phyloP scores from a whole-genome alignment of 495 filamentous ascomycete species.

The Neurospora discreta region DNA sequence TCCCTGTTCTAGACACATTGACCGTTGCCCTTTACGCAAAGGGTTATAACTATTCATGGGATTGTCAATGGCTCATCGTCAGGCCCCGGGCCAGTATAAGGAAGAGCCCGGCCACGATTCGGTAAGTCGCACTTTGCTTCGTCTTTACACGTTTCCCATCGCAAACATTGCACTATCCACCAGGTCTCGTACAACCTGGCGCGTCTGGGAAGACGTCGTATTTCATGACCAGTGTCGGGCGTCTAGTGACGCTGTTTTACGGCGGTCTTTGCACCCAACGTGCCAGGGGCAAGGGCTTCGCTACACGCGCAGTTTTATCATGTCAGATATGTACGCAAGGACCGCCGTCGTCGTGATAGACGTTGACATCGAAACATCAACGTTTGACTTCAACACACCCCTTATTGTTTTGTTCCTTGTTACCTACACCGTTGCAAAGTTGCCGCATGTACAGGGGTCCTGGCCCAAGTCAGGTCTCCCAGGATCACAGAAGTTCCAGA shows the following conservation, averaged over 20 bases:
- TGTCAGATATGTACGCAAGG: neutral
- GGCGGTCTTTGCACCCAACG: neutral
- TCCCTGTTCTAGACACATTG: neutral
- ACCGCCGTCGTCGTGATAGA: neutral
- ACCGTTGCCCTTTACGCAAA: neutral
- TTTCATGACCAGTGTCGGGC: neutral
- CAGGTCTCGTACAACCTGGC: neutral
- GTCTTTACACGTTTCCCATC: neutral
- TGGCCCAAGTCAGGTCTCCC: slow-evolving; percentile 3
- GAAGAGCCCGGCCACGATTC: slow-evolving; percentile 26
- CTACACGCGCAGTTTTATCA: neutral
- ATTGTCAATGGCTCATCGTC: slow-evolving; percentile 30
- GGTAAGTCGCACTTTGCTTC: slow-evolving; percentile 20
- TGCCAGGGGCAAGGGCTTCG: neutral
- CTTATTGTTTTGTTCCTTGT: neutral
- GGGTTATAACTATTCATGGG: slow-evolving; percentile 14
- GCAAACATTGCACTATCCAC: neutral
- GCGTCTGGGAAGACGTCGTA: neutral
- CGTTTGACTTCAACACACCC: neutral
- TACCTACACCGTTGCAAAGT: neutral
- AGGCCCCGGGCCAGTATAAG: slow-evolving; percentile 28
- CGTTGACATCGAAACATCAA: neutral
- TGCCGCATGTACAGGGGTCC: neutral
- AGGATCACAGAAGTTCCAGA: slow-evolving; percentile 27
- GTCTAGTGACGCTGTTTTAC: neutral